phyloP scores from a whole-genome alignment of 2,329 filamentous ascomycete genomes.

The Colletotrichum sp. region DNA sequence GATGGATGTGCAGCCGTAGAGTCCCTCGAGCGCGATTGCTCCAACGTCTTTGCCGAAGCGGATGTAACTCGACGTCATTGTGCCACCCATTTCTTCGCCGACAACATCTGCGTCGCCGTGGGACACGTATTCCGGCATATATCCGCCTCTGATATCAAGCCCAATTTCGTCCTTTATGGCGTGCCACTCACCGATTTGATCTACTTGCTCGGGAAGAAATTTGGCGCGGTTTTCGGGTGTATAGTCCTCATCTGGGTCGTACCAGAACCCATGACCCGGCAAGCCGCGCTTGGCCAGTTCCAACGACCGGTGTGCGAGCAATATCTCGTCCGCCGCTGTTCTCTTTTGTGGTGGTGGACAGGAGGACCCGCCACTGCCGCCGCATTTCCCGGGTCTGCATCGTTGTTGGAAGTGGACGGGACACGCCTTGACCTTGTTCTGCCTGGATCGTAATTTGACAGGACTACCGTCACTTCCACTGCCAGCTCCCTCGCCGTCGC shows the following conservation, averaged over 20 bases:
- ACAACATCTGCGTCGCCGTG: neutral
- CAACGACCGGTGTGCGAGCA: neutral
- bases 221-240: neutral
- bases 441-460: neutral
- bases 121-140: neutral
- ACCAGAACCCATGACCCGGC: neutral
- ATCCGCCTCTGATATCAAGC: neutral
- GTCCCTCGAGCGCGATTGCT: neutral
- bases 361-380: neutral
- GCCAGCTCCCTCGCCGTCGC: neutral
- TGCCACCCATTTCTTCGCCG: neutral
- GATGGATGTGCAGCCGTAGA: constrained; percentile 7
- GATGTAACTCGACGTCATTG: neutral
- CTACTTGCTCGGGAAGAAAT: neutral
- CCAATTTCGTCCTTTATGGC: neutral
- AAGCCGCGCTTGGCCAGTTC: neutral
- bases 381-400: neutral
- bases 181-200: neutral
- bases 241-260: neutral
- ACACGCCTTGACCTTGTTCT: too few relatives aligned
- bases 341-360: neutral
- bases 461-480: neutral
- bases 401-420: neutral
- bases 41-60: neutral
- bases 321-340: neutral